These are phyloP conservation scores for Iris pallida DNA, from an alignment of 116 monocot species.

Conservation along the genomic window DNA sequence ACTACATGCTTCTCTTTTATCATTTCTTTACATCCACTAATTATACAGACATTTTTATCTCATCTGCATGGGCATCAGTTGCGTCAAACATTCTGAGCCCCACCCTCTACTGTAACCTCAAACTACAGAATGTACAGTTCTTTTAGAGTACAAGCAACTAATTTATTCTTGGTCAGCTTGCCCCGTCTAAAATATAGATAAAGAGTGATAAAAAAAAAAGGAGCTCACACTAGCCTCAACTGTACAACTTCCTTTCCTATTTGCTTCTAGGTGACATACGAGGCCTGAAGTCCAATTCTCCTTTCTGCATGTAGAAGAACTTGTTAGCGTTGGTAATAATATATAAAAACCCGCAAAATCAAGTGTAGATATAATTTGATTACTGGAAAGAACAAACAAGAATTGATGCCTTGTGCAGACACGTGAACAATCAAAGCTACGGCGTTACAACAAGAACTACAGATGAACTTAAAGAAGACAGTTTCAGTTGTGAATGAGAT, in stretches of 20 bases:
- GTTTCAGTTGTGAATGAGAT: background rate
- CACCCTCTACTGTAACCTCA: constrained; percentile 3
- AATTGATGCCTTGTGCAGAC: background rate
- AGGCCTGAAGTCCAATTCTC: constrained; percentile 22
- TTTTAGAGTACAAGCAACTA: constrained; percentile 10
- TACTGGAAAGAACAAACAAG: background rate
- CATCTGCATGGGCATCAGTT: background rate
- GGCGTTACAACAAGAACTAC: background rate
- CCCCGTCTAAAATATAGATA: background rate
- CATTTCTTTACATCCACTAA: background rate
- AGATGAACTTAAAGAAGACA: background rate
- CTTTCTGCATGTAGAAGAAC: constrained; percentile 17
- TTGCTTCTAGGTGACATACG: constrained; percentile 11
- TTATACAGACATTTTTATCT: background rate
- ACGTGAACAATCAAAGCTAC: background rate
- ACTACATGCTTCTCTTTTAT: background rate
- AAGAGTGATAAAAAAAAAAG: constrained; percentile 9
- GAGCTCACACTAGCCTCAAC: constrained; percentile 23
- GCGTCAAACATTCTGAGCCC: background rate
- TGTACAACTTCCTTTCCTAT: constrained; percentile 18
- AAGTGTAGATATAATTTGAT: background rate
- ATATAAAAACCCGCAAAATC: background rate
- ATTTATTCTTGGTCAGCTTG: constrained; percentile 13
- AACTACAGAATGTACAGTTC: constrained; percentile 19
- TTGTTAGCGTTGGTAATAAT: background rate